Evolutionary conservation across 805 yeast genomes (phyloP).

Genomic region (Middelhovenomyces tepae): DNA sequence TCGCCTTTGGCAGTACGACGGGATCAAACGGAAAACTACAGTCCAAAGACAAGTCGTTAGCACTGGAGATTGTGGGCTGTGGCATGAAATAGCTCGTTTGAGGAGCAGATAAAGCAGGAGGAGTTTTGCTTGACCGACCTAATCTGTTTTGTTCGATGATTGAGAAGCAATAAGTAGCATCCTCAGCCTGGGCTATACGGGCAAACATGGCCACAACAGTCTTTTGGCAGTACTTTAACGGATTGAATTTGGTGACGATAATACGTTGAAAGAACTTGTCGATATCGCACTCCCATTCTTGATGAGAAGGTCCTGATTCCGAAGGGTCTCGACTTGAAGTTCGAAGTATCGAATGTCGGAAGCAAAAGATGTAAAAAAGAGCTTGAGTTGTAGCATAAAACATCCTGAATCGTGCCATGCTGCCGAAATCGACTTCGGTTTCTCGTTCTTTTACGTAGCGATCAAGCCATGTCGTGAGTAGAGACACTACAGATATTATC

Average conservation of each 20-base stretch:
- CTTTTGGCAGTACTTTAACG: constrained; percentile 85
- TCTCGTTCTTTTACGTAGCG: constrained; percentile 80
- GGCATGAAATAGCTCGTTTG: constrained; percentile 32
- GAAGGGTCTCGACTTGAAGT: constrained; percentile 20
- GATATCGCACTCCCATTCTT: constrained; percentile 66
- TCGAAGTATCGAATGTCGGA: constrained; percentile 59
- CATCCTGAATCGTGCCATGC: constrained; percentile 87
- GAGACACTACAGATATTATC: constrained; percentile 71
- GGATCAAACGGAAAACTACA: constrained; percentile 98
- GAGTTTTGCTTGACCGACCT: constrained; percentile 32
- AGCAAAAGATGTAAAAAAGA: constrained; percentile 82
- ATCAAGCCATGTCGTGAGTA: constrained; percentile 74
- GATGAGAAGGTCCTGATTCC: constrained; percentile 13
- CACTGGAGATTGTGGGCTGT: constrained; percentile 34
- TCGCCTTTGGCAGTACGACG: constrained; percentile 55
- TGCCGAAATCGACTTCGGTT: constrained; percentile 59
- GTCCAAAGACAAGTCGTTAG: constrained; percentile 75
- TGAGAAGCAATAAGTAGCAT: constrained; percentile 86
- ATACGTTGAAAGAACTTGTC: constrained; percentile 83
- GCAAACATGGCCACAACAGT: constrained; percentile 93
- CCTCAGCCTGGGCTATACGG: constrained; percentile 78
- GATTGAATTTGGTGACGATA: constrained; percentile 83
- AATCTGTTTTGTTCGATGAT: constrained; percentile 85
- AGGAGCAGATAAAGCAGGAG: constrained; percentile 11
- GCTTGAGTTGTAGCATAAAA: constrained; percentile 91